These are phyloP conservation scores for Suillus weaverae DNA, from an alignment of 768 basidiomycete genomes.

Conservation along the genomic window DNA sequence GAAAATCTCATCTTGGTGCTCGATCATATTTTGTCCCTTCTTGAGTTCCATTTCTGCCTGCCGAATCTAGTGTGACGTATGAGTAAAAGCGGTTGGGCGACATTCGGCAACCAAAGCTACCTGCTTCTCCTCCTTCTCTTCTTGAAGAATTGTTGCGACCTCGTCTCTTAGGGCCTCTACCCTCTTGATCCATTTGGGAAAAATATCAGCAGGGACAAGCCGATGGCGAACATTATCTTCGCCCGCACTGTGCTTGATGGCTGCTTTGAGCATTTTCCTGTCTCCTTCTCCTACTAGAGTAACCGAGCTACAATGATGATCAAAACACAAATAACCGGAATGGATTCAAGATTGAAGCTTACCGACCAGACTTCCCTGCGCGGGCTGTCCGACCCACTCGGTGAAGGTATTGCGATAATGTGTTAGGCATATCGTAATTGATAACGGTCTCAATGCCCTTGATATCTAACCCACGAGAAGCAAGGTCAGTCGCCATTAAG, in stretches of 20 bases:
- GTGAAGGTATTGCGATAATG: conserved; percentile 92
- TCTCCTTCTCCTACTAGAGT: conserved; percentile 96
- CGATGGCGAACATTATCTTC: conserved; percentile 88
- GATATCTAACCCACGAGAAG: conserved; percentile 94
- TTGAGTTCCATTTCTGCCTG: conserved; percentile 94
- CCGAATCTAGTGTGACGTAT: conserved; percentile 54
- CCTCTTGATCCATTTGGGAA: conserved; percentile 69
- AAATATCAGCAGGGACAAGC: conserved; percentile 73
- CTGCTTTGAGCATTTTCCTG: conserved; percentile 93
- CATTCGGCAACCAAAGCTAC: conserved; percentile 39
- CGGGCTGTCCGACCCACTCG: conserved; percentile 97
- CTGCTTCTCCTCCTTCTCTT: conserved; percentile 95
- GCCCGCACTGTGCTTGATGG: conserved; percentile 81
- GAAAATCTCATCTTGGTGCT: conserved; percentile 90
- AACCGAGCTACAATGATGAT: conserved; percentile 62
- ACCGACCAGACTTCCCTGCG: conserved; percentile 92
- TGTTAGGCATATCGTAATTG: conserved; percentile 98
- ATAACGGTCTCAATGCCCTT: conserved; percentile 97
- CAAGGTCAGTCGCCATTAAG: conserved; percentile 94
- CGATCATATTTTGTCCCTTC: conserved; percentile 94
- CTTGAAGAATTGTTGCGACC: conserved; percentile 74
- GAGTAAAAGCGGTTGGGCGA: conserved; percentile 11
- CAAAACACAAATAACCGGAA: not conserved
- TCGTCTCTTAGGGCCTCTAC: conserved; percentile 74
- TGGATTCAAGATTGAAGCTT: conserved; percentile 27